Conservation (phyloP, 2,329 filamentous ascomycete species). For the Alternaria hordeiaustralica region DNA sequence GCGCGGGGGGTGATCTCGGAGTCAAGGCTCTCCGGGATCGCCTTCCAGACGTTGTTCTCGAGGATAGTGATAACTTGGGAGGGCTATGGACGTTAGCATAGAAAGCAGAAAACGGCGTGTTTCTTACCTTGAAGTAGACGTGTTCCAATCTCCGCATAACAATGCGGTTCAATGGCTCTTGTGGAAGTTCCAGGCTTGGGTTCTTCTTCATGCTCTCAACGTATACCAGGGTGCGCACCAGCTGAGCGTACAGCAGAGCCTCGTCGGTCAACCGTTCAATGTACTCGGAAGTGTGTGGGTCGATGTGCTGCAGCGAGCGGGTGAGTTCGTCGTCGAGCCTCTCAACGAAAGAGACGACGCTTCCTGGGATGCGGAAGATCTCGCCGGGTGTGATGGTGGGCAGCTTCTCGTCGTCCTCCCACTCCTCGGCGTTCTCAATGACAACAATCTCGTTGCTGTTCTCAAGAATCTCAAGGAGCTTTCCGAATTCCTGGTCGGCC, state of each 20-base stretch:
- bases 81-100: conserved; percentile 62
- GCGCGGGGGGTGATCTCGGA: conserved; percentile 81
- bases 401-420: conserved; percentile 97
- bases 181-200: conserved; percentile 72
- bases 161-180: conserved; percentile 90
- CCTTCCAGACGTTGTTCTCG: conserved; percentile 93
- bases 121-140: conserved; percentile 90
- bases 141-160: conserved; percentile 95
- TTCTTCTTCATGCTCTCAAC: conserved; percentile 80
- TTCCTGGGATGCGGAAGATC: conserved; percentile 90
- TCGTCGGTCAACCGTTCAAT: conserved; percentile 95
- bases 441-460: conserved; percentile 81
- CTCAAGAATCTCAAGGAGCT: conserved; percentile 80
- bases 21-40: conserved; percentile 71
- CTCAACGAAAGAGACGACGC: conserved; percentile 92
- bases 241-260: conserved; percentile 86
- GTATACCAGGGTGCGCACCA: conserved; percentile 88
- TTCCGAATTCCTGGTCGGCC: conserved; percentile 83
- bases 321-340: conserved; percentile 96
- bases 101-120: not conserved
- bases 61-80: conserved; percentile 90
- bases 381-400: conserved; percentile 76
- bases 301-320: conserved; percentile 94
- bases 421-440: conserved; percentile 91
- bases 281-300: conserved; percentile 98